A percentile compares a stretch with the other conserved stretches of the same genome.
These are phyloP conservation scores for Penicillium fimorum DNA, from an alignment of 495 filamentous ascomycete genomes.

Conservation along the genomic window DNA sequence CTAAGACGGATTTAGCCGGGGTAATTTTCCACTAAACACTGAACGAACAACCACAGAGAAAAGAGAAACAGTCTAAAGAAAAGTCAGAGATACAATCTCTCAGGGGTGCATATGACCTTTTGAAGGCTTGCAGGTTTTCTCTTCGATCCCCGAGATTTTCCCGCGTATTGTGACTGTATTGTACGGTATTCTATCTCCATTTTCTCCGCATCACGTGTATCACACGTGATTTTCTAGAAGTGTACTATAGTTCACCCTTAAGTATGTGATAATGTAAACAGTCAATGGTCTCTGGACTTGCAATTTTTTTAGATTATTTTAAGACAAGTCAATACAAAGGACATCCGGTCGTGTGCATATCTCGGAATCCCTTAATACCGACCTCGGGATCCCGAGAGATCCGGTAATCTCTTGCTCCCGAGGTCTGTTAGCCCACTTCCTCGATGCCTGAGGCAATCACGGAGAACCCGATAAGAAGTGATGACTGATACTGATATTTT, in stretches of 20 bases:
- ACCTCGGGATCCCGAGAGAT: neutral
- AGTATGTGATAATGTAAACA: no score
- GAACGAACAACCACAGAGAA: neutral
- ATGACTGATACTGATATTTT: constrained; percentile 17
- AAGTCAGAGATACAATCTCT: neutral
- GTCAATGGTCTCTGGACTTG: no score
- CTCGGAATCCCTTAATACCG: neutral
- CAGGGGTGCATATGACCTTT: constrained; percentile 5
- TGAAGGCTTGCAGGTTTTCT: constrained; percentile 1
- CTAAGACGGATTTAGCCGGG: neutral
- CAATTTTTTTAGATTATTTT: neutral
- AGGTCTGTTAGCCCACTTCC: no score
- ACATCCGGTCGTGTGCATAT: neutral
- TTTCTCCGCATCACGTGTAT: constrained; percentile 5
- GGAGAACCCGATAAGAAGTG: constrained; percentile 7
- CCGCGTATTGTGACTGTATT: constrained; percentile 3
- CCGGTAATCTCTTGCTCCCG: neutral
- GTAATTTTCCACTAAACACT: neutral
- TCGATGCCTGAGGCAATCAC: constrained; percentile 1
- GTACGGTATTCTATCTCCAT: neutral
- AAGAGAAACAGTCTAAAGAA: neutral
- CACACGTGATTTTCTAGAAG: neutral
- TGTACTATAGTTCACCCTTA: no score
- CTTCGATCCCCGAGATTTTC: constrained; percentile 6
- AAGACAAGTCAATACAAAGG: neutral